Evolutionary conservation across 2,329 filamentous ascomycete genomes (phyloP), one percentile per base, ranked within the genome.

Genomic region (Pseudogymnoascus sp.): DNA sequence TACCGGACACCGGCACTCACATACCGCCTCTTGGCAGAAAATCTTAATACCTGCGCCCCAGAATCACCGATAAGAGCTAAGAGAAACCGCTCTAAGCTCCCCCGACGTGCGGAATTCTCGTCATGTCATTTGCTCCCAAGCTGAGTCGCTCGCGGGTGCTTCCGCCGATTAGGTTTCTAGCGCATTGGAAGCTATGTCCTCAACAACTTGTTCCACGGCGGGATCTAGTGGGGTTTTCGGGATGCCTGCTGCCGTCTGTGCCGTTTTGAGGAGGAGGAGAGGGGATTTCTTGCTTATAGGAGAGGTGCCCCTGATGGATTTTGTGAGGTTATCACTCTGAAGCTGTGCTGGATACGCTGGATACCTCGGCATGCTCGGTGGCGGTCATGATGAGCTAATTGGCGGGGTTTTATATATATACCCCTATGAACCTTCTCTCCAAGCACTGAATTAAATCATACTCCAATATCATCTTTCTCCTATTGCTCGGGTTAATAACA

Each of bases 61-160:
- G 3, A 4, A 12, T 16, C 11, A 4, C 14, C 14, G 10, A 21
- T 34, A 34, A 57, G 21, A 31, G 42, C 42, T 47, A 47, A 47
- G 11, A 23, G 7, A 34, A 34, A 34, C 21, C 6, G 29, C 10
- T 7, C n/a, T 10, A 57, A 34, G 47, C 47, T 8, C n/a, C 39
- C 37, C 29, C n/a, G 26, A 18, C 10, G 26, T 57, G 16, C 18
- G 29, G 31, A 34, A 36, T 36, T 14, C 26, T 31, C n/a, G 26
- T 57, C 29, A 57, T 57, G 29, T 36, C 51, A 57, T 57, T 54
- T 57, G 47, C n/a, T n/a, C n/a, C n/a, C n/a, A n/a, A n/a, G n/a
- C n/a, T n/a, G n/a, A n/a, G n/a, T n/a, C n/a, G n/a, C n/a, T n/a
- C 3, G 51, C 51, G 51, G 51, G 29, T 57, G n/a, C 29, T 7